Evolutionary conservation across 148 eudicot species (phyloP), one percentile per base, ranked within the genome.

Genomic region (Cornus suecica): DNA sequence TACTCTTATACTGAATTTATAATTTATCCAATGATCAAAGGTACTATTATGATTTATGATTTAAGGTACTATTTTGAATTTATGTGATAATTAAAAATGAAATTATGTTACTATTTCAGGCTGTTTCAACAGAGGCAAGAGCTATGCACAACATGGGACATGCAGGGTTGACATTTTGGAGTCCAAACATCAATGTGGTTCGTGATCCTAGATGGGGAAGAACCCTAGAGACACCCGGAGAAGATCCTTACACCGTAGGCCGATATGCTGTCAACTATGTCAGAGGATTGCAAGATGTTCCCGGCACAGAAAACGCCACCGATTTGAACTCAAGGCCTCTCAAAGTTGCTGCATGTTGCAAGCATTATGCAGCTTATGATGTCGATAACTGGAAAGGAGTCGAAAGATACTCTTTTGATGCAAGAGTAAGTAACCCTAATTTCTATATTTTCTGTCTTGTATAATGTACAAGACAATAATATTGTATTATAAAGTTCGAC

Each of bases 151-250:
- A 82, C 23, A 10, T 62, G 45, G 75, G 75, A 22, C 81, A 78
- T 23, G 76, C 81, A 2, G 85, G 85, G 26, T 23, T 79, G 65
- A 82, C 85, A 71, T 82, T 70, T 60, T 82, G 82, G 82, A 71
- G 71, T 31, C 86, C 86, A 41, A 81, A 77, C 31, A 56, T 80
- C 1, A 80, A 80, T n/a, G 51, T 66, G 0, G 71, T 76, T 11
- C 41, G 83, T 18, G 86, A 83, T 58, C 86, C 86, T 18, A 16
- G 83, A 62, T 83, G 83, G 81, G 86, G 86, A 56, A 69, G 86
- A 27, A 62, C 73, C 24, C 56, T 73, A n/a, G 86, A 83, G 31
- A 77, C 80, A 8, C 81, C 83, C 0, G 86, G 86, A 1, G 86
- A 83, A 66, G 86, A 83, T 30, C 86, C 86, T 4, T 60, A 31